Evolutionary conservation across 192 early-diverging fungal species (phyloP), one percentile per base, ranked within the genome.

Genomic region (Endogone sp.): DNA sequence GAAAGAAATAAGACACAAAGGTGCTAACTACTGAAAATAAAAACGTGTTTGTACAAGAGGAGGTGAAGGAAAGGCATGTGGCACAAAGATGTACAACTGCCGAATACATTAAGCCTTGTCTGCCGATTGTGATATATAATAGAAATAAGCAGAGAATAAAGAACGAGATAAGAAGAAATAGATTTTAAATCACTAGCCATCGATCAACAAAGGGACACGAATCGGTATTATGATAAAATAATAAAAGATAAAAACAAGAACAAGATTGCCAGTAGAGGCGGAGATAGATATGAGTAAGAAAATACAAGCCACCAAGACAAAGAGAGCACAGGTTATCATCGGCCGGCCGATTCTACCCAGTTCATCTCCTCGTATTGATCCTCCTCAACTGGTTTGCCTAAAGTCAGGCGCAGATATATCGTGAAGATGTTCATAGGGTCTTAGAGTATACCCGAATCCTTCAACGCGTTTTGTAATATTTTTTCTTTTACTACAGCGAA

Each of bases 401-500:
- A n/a, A n/a, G n/a, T n/a, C n/a, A n/a, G n/a, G n/a, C n/a, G n/a
- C n/a, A n/a, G n/a, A n/a, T n/a, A n/a, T n/a, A n/a, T n/a, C n/a
- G n/a, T n/a, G n/a, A 49, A 49, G 37, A 16, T 16, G 37, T 49
- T 16, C 16, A 16, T 49, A 49, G 37, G 16, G 9, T 16, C 16
- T 65, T 74, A 78, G 37, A 78, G 67, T 20, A 93, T 93, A 44
- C 92, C 92, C 65, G 86, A 89, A 64, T 93, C 90, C 67, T 89
- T 84, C 29, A 93, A 75, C 20, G 91, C 89, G 69, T 94, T 93
- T 76, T 95, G 93, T 63, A 96, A 77, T 63, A 95, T 93, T 2
- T 93, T 96, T 69, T 95, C 94, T 68, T 95, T 94, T 65, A 96
- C 92, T 27, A 94, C 95, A 3, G 93, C 91, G 86, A 96, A 95